Evolutionary conservation across 2,329 filamentous ascomycete genomes (phyloP), one percentile per base, ranked within the genome.

Genomic region (Nemania sp.): DNA sequence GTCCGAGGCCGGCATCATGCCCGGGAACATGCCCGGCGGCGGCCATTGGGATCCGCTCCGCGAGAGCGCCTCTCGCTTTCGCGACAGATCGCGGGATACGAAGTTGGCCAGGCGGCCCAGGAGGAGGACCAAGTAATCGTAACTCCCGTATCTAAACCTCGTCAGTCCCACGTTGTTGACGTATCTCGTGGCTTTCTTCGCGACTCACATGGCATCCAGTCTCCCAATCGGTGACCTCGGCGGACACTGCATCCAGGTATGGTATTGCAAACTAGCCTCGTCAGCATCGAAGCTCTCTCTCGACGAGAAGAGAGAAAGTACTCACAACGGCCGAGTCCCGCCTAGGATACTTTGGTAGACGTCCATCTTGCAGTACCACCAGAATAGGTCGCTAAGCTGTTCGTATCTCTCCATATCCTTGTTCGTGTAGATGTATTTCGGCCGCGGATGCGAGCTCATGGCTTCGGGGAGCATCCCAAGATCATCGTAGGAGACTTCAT

Each of bases 361-460:
- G 73, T 98, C 95, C 80, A 97, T 95, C 75, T 97, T 96, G 69
- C 86, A 89, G 73, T 93, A 97, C 90, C 92, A 97, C 93, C 94
- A 99, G 72, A 90, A 96, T 5, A 98, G 77, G 75, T 98, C 95
- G 65, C 90, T 87, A 40, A 95, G 81, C 15, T 90, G 88, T 69
- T 95, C 90, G 70, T 90, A 96, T 42, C 85, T 87, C 63, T 91
- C 88, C 49, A 96, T 82, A 62, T 98, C 93, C 63, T 78, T 81
- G 37, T 83, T 78, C 1, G 83, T 83, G 45, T 72, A 68, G 18
- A 72, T 69, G 53, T 76, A 67, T 66, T 74, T 66, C 15, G 67
- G 61, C 12, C 67, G 71, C 18, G 68, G 70, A n/a, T 69, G 65
- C 20, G 68, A 63, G 40, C 72, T 71, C 2, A 66, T 57, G 9